phyloP scores from a whole-genome alignment of 306 rosid species.

The Datisca glomerata region DNA sequence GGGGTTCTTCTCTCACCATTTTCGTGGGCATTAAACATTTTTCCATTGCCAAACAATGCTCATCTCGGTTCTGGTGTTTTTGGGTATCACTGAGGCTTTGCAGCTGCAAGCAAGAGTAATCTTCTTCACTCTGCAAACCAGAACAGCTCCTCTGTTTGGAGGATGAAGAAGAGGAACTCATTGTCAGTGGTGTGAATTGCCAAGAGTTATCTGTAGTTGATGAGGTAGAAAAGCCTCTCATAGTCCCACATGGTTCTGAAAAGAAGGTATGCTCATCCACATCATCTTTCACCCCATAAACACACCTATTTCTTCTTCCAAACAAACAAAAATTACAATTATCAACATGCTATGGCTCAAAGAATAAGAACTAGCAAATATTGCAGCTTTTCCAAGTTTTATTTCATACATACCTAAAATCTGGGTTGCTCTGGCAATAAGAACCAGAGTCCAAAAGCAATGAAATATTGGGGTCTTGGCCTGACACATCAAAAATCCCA shows the following conservation, averaged over 20 bases:
- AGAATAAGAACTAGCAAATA: too few relatives aligned
- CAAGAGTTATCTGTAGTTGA: conserved; percentile 62
- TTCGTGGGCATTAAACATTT: conserved; percentile 7
- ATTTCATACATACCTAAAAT: conserved; percentile 63
- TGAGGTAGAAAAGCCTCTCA: conserved; percentile 61
- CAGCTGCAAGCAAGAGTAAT: conserved; percentile 61
- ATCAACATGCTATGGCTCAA: background rate
- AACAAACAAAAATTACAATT: background rate
- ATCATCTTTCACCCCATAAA: conserved; percentile 61
- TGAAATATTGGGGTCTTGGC: conserved; percentile 43
- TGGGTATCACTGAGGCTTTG: conserved; percentile 26
- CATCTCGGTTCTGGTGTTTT: conserved; percentile 26
- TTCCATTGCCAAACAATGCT: too few relatives aligned
- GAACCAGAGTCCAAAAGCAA: conserved; percentile 48
- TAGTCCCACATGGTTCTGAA: conserved; percentile 75
- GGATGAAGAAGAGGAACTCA: conserved; percentile 62
- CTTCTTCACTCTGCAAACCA: conserved; percentile 32
- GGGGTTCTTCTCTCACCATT: conserved; percentile 46
- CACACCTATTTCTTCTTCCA: conserved; percentile 42
- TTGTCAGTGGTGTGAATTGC: conserved; percentile 78
- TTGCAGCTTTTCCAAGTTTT: too few relatives aligned
- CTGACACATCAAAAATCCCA: conserved; percentile 30
- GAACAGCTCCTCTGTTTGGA: conserved; percentile 55
- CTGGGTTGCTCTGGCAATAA: conserved; percentile 33
- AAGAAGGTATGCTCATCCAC: conserved; percentile 81